Base-by-base conservation (phyloP, 768 basidiomycete species). In the Sistotremastrum niveocremeum region DNA sequence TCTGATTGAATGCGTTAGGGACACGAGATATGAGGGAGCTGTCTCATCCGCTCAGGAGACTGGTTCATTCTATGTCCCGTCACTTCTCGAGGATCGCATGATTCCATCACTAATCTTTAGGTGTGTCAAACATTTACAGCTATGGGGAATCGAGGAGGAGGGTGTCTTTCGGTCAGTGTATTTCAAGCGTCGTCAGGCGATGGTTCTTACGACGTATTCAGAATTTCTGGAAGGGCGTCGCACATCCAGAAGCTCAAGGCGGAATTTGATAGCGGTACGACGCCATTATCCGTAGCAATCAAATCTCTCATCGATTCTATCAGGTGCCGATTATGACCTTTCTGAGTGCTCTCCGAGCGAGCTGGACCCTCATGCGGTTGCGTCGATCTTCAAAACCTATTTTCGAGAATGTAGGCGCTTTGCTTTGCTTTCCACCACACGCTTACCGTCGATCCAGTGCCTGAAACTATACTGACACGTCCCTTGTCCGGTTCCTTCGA, bases 361-460 rank as follows among this genome's bases (percentile, higher is more conserved):
- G 56, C 65, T 97, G 34, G 93, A 97, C 57, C 93, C 93, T 41
- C 90, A 97, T 60, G 87, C 89, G 1, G 91, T 97, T 5, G 81
- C 91, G 12, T 86, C 87, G 29, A 67, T 94, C 32, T 95, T 94
- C 66, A 95, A 94, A 62, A 82, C 87, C 1, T 97, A 79, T 60
- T 68, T 97, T 38, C 82, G 93, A 47, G 90, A 95, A 73, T 66
- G 91, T 94, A 64, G 68, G 91, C 20, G 20, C 20, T 72, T 5
- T 9, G 34, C 12, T 37, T 49, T 39, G 6, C 42, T 55, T 30
- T 30, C 41, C 42, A 45, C 32, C 49, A 34, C 20, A 10, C 41
- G 38, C 20, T 41, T 39, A 9, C 34, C 33, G 41, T 34, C 54
- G 43, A n/a, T 46, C 11, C 54, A 95, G 91, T 97, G 36, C 93